Base-by-base conservation (phyloP, 2,329 filamentous ascomycete genomes). In the Ilyonectria destructans region DNA sequence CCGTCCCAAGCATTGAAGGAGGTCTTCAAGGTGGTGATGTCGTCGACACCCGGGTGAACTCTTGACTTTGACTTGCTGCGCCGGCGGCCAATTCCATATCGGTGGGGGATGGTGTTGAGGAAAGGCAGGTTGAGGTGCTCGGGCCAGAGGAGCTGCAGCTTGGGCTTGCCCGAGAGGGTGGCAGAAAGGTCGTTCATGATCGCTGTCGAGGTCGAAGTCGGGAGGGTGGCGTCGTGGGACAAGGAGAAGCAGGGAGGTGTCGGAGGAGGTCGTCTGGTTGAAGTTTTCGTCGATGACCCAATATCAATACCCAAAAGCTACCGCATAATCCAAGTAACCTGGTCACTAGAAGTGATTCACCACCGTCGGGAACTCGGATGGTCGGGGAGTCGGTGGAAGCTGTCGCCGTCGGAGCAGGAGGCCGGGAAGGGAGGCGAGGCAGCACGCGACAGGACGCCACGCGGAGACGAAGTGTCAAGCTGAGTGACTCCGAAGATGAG, bases 1-100 rank as follows among this genome's bases (percentile, higher is more conserved):
- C 94, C 95, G 77, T 97, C 92, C 76, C 88, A 85, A 6, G 94
- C 91, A 73, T 92, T 95, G 81, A 95, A 93, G 1, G 95, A 97
- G 17, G 91, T 95, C 81, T 97, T 89, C 62, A 98, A 86, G 33
- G 87, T 87, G 58, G 94, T 89, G 77, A 98, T 89, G 70, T 92
- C 92, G 58, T 93, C 80, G 51, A 77, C 74, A 49, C 78, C 79
- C 19, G 76, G 74, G 46, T 74, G 71, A 31, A 74, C 71, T 69
- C 81, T 81, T 13, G 81, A 81, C 75, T 83, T 83, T 65, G 82
- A 82, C 55, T 81, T 79, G 56, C 77, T 78, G 54, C 82, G 81
- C 56, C 76, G 79, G 45, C 83, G 81, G 62, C 79, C 78, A 67
- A 78, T 77, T 68, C 80, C 79, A 71, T 82, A 83, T 69, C 82